These are phyloP conservation scores for Zygoascus biomembranicola DNA, from an alignment of 805 yeast species.

Conservation along the genomic window DNA sequence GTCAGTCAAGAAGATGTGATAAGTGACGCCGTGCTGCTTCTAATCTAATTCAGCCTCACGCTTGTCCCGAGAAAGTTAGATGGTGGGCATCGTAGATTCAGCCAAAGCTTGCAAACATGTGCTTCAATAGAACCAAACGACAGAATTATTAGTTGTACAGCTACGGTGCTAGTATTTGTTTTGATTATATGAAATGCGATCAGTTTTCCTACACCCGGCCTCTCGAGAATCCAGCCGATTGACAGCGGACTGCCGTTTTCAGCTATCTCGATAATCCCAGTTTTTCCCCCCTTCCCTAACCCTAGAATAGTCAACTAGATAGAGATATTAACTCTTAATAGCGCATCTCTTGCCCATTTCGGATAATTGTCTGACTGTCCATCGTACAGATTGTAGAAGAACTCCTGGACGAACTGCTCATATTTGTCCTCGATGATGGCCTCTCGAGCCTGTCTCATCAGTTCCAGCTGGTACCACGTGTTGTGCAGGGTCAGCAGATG, in stretches of 20 bases:
- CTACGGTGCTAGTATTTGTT: too few species aligned
- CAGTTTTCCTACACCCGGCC: too few species aligned
- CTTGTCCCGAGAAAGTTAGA: too few species aligned
- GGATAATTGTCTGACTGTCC: constrained; percentile 31
- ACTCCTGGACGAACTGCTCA: constrained; percentile 30
- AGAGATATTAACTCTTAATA: constrained; percentile 29
- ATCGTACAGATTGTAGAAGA: constrained; percentile 28
- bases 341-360: constrained; percentile 36
- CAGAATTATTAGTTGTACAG: too few species aligned
- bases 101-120: too few species aligned
- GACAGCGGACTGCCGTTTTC: too few species aligned
- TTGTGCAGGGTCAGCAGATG: constrained; percentile 37
- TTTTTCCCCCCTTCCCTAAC: too few species aligned
- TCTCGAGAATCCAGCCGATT: too few species aligned
- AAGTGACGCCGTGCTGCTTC: background rate
- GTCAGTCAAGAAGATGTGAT: background rate
- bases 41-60: background rate
- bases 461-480: constrained; percentile 35
- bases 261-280: too few species aligned
- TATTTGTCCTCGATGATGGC: constrained; percentile 33
- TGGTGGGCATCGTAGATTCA: too few species aligned
- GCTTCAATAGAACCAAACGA: too few species aligned
- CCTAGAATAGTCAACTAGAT: constrained; percentile 6
- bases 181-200: too few species aligned
- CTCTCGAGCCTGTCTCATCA: constrained; percentile 33